Conservation (phyloP, 75 land plant genomes). For the Pinus albicaulis region DNA sequence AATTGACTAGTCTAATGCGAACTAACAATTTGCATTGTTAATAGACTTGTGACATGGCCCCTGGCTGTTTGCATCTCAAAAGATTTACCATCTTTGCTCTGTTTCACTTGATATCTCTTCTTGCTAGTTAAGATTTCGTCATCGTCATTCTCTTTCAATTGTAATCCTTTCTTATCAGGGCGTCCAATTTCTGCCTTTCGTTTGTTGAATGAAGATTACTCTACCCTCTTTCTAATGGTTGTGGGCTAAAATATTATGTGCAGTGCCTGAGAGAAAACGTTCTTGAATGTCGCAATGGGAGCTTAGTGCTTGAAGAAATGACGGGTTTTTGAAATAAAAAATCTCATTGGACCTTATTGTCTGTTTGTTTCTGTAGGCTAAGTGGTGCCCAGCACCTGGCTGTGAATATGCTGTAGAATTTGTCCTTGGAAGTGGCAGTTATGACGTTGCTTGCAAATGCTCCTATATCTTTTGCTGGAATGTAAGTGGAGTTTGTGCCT, state of each 20-base stretch:
- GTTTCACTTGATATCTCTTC: no score
- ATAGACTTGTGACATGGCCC: no score
- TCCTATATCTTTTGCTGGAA: slow-evolving; percentile 90
- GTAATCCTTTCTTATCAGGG: neutral
- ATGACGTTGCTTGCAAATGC: slow-evolving; percentile 81
- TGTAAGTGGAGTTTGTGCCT: slow-evolving; percentile 39
- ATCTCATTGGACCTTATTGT: neutral
- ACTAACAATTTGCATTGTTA: neutral
- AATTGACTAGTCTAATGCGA: neutral
- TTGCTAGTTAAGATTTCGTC: no score
- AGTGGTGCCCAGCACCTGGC: slow-evolving; percentile 99
- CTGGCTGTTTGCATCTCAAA: no score
- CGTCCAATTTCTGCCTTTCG: neutral
- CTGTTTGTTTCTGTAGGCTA: slow-evolving; percentile 43
- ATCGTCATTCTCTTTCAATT: no score
- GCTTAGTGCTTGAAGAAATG: neutral
- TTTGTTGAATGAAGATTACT: neutral
- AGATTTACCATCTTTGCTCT: no score
- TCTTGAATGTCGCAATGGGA: no score
- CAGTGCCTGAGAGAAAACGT: no score
- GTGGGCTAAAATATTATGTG: neutral
- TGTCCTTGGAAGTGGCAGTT: slow-evolving; percentile 61
- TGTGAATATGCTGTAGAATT: slow-evolving; percentile 92
- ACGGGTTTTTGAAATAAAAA: neutral
- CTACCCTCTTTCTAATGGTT: neutral